Percentiles rank a stretch among this genome's conserved stretches.
Conservation (phyloP, 495 filamentous ascomycete species). For the Penicillium canescens region DNA sequence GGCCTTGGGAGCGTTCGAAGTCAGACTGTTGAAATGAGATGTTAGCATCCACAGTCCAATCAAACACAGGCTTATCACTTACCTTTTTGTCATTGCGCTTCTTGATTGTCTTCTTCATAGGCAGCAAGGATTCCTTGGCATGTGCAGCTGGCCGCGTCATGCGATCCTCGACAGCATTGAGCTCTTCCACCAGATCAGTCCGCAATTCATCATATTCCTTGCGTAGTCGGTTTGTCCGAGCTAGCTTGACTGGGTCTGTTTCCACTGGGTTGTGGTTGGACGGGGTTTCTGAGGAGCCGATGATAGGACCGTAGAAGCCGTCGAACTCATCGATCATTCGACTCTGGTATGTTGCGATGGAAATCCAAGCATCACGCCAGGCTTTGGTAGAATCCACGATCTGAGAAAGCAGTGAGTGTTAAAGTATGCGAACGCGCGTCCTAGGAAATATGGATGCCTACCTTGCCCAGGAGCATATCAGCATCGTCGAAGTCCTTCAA, state of each 20-base stretch:
- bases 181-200: slow-evolving; percentile 71
- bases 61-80: background rate
- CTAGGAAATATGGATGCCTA: slow-evolving; percentile 32
- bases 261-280: slow-evolving; percentile 48
- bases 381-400: slow-evolving; percentile 77
- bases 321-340: slow-evolving; percentile 72
- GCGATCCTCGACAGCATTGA: slow-evolving; percentile 68
- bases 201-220: slow-evolving; percentile 73
- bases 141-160: slow-evolving; percentile 72
- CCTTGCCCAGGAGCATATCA: slow-evolving; percentile 73
- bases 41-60: background rate
- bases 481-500: slow-evolving; percentile 84
- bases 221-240: slow-evolving; percentile 66
- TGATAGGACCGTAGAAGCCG: slow-evolving; percentile 78
- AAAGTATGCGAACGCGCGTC: slow-evolving; percentile 7
- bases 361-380: slow-evolving; percentile 85
- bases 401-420: slow-evolving; percentile 41
- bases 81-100: slow-evolving; percentile 85
- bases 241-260: slow-evolving; percentile 65
- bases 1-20: slow-evolving; percentile 78
- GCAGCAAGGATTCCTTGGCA: slow-evolving; percentile 69
- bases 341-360: slow-evolving; percentile 71
- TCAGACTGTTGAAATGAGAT: slow-evolving; percentile 52
- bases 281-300: slow-evolving; percentile 59
- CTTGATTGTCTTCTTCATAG: slow-evolving; percentile 89